phyloP scores from a whole-genome alignment of 192 early-diverging fungal species.

The Coemansia sp. region DNA sequence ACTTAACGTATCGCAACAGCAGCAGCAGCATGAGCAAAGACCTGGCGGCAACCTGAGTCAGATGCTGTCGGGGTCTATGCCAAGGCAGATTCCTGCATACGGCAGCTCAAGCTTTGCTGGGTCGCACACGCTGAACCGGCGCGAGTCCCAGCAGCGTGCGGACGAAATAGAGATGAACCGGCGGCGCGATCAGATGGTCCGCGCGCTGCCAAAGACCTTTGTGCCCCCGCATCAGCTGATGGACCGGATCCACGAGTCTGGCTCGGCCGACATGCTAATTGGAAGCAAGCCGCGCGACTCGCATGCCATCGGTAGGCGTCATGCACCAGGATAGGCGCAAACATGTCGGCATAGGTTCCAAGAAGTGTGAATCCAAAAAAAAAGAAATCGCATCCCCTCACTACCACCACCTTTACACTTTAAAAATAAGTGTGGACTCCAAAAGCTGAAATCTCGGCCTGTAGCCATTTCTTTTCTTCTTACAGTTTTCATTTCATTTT shows the following conservation, averaged over 20 bases:
- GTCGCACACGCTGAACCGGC: conserved; percentile 28
- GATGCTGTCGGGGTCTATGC: conserved; percentile 51
- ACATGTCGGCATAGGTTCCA: background rate
- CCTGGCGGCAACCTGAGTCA: conserved; percentile 26
- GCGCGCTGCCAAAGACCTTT: conserved; percentile 46
- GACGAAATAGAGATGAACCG: conserved; percentile 36
- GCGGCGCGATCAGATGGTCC: conserved; percentile 27
- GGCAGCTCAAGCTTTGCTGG: conserved; percentile 24
- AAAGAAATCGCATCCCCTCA: background rate
- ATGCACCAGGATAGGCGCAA: conserved; percentile 33
- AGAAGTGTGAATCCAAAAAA: background rate
- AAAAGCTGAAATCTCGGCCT: background rate
- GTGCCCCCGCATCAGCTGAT: conserved; percentile 49
- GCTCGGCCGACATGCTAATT: conserved; percentile 27
- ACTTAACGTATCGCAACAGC: background rate
- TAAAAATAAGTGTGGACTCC: background rate
- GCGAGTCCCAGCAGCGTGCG: conserved; percentile 21
- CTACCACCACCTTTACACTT: background rate
- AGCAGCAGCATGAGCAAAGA: background rate
- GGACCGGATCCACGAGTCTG: conserved; percentile 32
- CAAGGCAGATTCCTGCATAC: conserved; percentile 43
- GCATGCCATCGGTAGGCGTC: conserved; percentile 28
- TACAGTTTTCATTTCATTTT: background rate
- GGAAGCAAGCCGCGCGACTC: conserved; percentile 53
- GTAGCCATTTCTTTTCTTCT: background rate